phyloP scores from a whole-genome alignment of 2,329 filamentous ascomycete species.

The Aureobasidium sp. region DNA sequence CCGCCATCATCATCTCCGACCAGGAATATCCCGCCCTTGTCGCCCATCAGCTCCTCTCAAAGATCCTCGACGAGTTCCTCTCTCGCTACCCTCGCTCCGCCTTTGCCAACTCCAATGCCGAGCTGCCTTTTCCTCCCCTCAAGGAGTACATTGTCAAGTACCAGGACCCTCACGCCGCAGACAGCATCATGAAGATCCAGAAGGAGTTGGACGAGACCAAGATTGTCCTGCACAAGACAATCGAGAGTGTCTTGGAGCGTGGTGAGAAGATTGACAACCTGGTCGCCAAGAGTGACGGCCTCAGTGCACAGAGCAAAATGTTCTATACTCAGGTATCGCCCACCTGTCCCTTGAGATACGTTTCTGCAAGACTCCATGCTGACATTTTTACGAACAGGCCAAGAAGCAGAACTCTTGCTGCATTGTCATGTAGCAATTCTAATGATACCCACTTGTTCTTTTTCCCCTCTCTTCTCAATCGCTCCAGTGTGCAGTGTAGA shows the following conservation, averaged over 20 bases:
- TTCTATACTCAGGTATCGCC: conserved; percentile 71
- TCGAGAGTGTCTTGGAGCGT: conserved; percentile 77
- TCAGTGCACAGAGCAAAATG: conserved; percentile 93
- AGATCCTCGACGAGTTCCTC: conserved; percentile 82
- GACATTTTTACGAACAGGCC: conserved; percentile 37
- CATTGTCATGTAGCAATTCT: conserved; percentile 42
- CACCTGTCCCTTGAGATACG: not conserved
- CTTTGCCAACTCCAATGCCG: conserved; percentile 50
- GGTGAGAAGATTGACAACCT: conserved; percentile 94
- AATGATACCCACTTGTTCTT: conserved; percentile 17
- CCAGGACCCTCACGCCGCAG: conserved; percentile 81
- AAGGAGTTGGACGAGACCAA: conserved; percentile 96
- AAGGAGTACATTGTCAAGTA: conserved; percentile 72
- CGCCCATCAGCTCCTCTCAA: conserved; percentile 79
- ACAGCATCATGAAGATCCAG: conserved; percentile 80
- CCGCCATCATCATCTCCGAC: conserved; percentile 43
- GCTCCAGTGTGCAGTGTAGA: not conserved
- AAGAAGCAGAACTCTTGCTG: conserved; percentile 59
- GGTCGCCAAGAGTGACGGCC: conserved; percentile 83
- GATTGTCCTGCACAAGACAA: conserved; percentile 94
- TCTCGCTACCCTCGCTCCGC: conserved; percentile 63
- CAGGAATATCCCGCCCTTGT: conserved; percentile 58
- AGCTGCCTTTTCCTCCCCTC: conserved; percentile 62
- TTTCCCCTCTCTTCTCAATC: not conserved
- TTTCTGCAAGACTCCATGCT: conserved; percentile 42